A percentile compares a stretch with the other conserved stretches of the same genome.
Conservation (phyloP, 2,329 filamentous ascomycete genomes). For the Gyromitra esculenta region DNA sequence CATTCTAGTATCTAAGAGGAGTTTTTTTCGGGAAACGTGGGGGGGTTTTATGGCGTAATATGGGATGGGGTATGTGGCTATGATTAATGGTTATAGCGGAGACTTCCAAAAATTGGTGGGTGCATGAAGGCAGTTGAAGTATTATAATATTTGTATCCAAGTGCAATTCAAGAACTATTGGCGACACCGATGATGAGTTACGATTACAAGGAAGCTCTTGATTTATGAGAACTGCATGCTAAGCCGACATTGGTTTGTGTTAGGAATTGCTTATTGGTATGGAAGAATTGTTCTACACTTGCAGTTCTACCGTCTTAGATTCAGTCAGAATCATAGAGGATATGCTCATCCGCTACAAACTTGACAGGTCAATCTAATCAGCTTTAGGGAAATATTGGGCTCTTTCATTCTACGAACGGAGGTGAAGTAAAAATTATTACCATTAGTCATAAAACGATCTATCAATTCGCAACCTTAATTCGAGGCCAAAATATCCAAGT, state of each 20-base stretch:
- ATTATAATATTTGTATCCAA: neutral
- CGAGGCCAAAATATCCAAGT: neutral
- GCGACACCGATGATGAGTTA: neutral
- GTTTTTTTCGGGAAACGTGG: constrained; percentile 5
- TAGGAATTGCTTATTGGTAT: no score
- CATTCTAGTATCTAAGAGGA: neutral
- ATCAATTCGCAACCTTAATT: neutral
- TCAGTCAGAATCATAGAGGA: no score
- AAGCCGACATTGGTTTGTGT: no score
- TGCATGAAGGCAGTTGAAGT: neutral
- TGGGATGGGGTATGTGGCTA: neutral
- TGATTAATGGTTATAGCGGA: neutral
- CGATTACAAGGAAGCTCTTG: no score
- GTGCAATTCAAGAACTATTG: neutral
- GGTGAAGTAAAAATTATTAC: neutral
- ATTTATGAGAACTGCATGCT: no score
- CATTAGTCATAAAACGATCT: neutral
- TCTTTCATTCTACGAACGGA: neutral
- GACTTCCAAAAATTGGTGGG: neutral
- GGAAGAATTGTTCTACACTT: no score
- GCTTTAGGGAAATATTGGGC: no score
- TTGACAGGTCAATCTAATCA: no score
- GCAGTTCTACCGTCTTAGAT: no score
- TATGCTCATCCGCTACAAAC: no score
- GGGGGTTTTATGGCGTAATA: neutral